Evolutionary conservation across 768 basidiomycete genomes (phyloP), one percentile per base, ranked within the genome.

Genomic region (Mycena chlorophos): DNA sequence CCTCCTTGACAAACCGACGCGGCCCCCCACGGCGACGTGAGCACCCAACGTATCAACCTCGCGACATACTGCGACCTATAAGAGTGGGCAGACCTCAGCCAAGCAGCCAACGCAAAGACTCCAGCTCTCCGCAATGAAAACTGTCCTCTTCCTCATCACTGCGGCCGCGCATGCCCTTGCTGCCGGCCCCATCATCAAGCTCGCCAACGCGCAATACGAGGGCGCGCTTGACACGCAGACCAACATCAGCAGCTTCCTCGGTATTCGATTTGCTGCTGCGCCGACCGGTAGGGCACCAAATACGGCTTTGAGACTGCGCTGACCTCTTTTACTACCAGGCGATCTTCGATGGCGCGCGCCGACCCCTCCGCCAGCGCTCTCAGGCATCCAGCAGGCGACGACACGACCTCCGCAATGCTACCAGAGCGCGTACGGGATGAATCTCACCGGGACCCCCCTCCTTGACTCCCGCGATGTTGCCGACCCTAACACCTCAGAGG

Each of bases 261-360:
- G 67, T 4, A 63, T 69, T 42, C 68, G 73, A 5, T 74, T 71
- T 54, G 73, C 73, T 25, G 64, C 71, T 5, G 55, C 72, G 26
- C 72, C 73, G 27, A 16, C 63, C 12, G 73, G 72, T 68, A n/a
- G n/a, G n/a, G n/a, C n/a, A n/a, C n/a, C n/a, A 30, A 26, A 43
- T 29, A 26, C 5, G 10, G n/a, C 45, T 63, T 51, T 4, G 25
- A 37, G 16, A 22, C 23, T 17, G 14, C 46, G 26, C 27, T 25
- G 4, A 27, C 22, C 26, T 12, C 23, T 25, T 6, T 5, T 8
- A 34, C 10, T 8, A 8, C 20, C 25, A 58, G 57, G 57, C 34
- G 4, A 34, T 19, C 25, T 56, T 6, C 54, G 58, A 12, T 60
- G 43, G 37, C 58, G 28, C 14, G 50, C 58, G 14, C 54, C 54